Evolutionary conservation across 495 filamentous ascomycete species (phyloP).

Genomic region (Parmelia sp.): DNA sequence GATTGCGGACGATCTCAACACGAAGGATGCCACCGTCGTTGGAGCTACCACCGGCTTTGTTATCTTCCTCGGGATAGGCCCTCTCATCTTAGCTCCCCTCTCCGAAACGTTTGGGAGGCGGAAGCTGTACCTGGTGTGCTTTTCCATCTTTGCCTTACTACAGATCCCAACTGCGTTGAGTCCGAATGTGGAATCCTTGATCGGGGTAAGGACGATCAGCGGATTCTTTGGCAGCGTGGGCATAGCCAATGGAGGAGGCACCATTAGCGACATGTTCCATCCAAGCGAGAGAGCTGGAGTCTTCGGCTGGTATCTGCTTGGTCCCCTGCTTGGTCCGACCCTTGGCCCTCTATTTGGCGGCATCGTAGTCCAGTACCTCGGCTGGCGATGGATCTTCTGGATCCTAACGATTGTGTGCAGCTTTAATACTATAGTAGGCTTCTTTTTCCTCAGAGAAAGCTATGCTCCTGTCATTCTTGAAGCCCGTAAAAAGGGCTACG

Average conservation of each 20-base stretch:
- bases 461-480: constrained; percentile 48
- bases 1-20: constrained; percentile 34
- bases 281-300: constrained; percentile 50
- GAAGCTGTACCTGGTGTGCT: constrained; percentile 58
- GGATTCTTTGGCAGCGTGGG: constrained; percentile 68
- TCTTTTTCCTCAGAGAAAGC: constrained; percentile 61
- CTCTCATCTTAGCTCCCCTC: constrained; percentile 65
- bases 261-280: constrained; percentile 65
- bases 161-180: constrained; percentile 65
- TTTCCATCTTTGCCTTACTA: constrained; percentile 55
- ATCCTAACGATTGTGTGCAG: constrained; percentile 61
- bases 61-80: constrained; percentile 66
- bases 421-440: constrained; percentile 42
- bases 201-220: constrained; percentile 46
- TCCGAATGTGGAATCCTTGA: constrained; percentile 55
- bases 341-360: constrained; percentile 60
- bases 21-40: constrained; percentile 28
- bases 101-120: constrained; percentile 69
- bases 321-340: constrained; percentile 33
- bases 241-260: constrained; percentile 67
- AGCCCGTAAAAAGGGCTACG: constrained; percentile 21
- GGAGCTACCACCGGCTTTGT: constrained; percentile 38
- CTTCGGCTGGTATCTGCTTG: constrained; percentile 30
- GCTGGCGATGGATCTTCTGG: constrained; percentile 81
- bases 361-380: constrained; percentile 62